Evolutionary conservation across 768 basidiomycete species (phyloP).

Genomic region (Rhizopogon roseolus): DNA sequence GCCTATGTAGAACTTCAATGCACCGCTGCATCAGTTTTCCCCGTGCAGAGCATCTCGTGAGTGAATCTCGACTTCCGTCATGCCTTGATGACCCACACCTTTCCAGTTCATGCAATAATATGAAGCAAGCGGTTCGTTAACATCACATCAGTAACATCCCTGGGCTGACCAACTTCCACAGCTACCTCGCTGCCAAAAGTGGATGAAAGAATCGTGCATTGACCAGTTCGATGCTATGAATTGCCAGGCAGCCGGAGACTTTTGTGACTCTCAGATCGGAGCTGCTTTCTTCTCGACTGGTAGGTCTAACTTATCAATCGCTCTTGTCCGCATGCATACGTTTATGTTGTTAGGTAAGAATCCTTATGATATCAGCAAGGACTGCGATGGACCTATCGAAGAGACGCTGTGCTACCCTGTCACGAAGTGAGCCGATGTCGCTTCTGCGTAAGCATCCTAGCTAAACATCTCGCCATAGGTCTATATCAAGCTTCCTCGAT

Average conservation of each 20-base stretch:
- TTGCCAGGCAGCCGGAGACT: slow-evolving; percentile 62
- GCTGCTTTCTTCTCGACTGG: slow-evolving; percentile 26
- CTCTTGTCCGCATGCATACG: neutral
- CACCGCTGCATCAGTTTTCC: slow-evolving; percentile 43
- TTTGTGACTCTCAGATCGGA: slow-evolving; percentile 51
- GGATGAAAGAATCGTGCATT: slow-evolving; percentile 55
- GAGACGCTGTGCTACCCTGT: slow-evolving; percentile 58
- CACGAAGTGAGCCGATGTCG: slow-evolving; percentile 28
- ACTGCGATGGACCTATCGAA: slow-evolving; percentile 44
- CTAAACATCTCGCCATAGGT: slow-evolving; percentile 27
- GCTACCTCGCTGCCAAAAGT: slow-evolving; percentile 68
- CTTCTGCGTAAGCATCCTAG: neutral
- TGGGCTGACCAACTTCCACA: slow-evolving; percentile 17
- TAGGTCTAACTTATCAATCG: slow-evolving; percentile 12
- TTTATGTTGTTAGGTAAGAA: slow-evolving; percentile 34
- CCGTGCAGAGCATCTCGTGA: slow-evolving; percentile 40
- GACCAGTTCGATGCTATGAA: slow-evolving; percentile 61
- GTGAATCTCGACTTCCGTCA: slow-evolving; percentile 9
- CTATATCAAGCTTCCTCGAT: slow-evolving; percentile 60
- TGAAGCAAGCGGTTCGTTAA: slow-evolving; percentile 36
- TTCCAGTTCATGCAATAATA: slow-evolving; percentile 34
- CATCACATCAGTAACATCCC: neutral
- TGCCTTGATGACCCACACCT: slow-evolving; percentile 3
- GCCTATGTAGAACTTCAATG: slow-evolving; percentile 55
- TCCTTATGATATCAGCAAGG: slow-evolving; percentile 66